phyloP scores from a whole-genome alignment of 495 filamentous ascomycete genomes.

The Xylaria bambusicola region DNA sequence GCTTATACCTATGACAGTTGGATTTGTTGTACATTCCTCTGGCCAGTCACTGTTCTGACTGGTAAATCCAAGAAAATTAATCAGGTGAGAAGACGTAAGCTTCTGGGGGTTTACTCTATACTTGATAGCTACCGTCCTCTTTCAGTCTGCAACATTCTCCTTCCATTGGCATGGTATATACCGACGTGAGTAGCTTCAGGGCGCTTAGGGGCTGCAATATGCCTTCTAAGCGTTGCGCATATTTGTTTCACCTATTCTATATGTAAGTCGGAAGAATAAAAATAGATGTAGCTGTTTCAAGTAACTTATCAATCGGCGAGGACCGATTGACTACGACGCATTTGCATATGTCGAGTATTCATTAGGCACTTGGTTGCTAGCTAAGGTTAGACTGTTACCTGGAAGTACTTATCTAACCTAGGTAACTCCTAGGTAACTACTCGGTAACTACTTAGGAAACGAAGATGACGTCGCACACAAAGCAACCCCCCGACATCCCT shows the following conservation, averaged over 20 bases:
- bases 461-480: slow-evolving; percentile 11
- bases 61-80: background rate
- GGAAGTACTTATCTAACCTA: background rate
- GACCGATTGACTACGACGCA: too few relatives aligned
- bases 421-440: too few relatives aligned
- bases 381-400: too few relatives aligned
- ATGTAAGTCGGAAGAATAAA: too few relatives aligned
- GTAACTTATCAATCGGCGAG: too few relatives aligned
- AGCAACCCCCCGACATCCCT: slow-evolving; percentile 5
- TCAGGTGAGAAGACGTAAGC: background rate
- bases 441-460: background rate
- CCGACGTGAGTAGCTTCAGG: too few relatives aligned
- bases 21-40: background rate
- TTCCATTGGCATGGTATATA: background rate
- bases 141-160: too few relatives aligned
- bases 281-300: too few relatives aligned
- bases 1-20: background rate
- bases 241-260: too few relatives aligned
- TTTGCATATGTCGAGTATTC: too few relatives aligned
- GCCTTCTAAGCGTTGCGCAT: background rate
- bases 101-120: background rate
- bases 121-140: too few relatives aligned
- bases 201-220: background rate
- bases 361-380: too few relatives aligned
- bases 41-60: background rate